phyloP scores from a whole-genome alignment of 805 yeast species.

The Teunomyces stri region DNA sequence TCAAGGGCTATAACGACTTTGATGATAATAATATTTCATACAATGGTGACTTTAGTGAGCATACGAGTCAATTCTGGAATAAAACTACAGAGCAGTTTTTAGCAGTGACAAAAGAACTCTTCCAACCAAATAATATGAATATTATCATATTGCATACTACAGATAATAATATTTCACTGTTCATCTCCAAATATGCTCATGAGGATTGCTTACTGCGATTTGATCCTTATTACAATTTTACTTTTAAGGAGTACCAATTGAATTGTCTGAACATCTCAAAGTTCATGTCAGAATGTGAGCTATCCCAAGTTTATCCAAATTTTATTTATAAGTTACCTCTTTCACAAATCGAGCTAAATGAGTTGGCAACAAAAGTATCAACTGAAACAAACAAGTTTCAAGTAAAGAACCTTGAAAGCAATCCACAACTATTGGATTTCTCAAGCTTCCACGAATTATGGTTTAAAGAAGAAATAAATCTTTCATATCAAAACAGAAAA shows the following conservation, averaged over 20 bases:
- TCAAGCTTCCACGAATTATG: slow-evolving; percentile 48
- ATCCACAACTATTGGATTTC: slow-evolving; percentile 37
- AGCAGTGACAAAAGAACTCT: slow-evolving; percentile 24
- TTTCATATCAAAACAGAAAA: slow-evolving; percentile 26
- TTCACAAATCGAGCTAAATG: slow-evolving; percentile 22
- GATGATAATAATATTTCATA: slow-evolving; percentile 22
- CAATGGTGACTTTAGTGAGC: slow-evolving; percentile 26
- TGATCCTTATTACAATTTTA: slow-evolving; percentile 48
- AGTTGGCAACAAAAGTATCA: slow-evolving; percentile 14
- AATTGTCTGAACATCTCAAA: slow-evolving; percentile 3
- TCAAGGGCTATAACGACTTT: slow-evolving; percentile 41
- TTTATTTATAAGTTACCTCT: slow-evolving; percentile 34
- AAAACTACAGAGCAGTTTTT: slow-evolving; percentile 35
- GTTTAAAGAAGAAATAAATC: slow-evolving; percentile 40
- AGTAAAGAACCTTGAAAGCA: slow-evolving; percentile 18
- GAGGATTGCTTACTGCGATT: slow-evolving; percentile 3
- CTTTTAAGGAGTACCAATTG: slow-evolving; percentile 23
- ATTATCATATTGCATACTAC: slow-evolving; percentile 32
- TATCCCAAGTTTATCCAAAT: slow-evolving; percentile 19
- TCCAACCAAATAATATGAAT: slow-evolving; percentile 29
- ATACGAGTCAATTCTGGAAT: slow-evolving; percentile 42
- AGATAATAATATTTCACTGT: neutral
- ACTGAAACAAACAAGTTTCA: slow-evolving; percentile 10
- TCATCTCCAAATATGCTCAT: neutral
- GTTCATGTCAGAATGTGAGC: slow-evolving; percentile 1